Evolutionary conservation across 75 land plant species (phyloP), one percentile per base, ranked within the genome.

Genomic region (Pseudotsuga menziesii): DNA sequence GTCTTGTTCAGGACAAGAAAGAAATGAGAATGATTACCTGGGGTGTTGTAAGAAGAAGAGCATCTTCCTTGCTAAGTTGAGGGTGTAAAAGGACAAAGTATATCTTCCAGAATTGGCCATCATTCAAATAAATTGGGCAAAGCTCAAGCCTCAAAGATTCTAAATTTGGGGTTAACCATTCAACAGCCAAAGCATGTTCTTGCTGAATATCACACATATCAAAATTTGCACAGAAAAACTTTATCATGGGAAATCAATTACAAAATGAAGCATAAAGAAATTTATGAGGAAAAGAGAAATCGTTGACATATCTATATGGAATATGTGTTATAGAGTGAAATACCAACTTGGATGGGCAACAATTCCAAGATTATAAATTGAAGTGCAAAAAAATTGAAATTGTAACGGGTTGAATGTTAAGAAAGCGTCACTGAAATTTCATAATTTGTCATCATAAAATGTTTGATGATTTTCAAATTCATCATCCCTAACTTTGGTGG

Each of bases 31-130:
- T 57, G 62, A 80, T 52, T 78, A 90, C 98, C 88, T 90, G 94
- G 60, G 94, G 89, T 61, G 98, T 87, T 26, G 92, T 93, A 75
- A 96, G 80, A 63, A 85, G 82, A 41, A 87, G 88, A 27, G 97
- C 86, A 81, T 93, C 96, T 58, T 86, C 85, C 77, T 93, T 89
- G 76, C 88, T 87, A 44, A 95, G 90, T 17, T 96, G 89, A 35
- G 98, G 86, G 81, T 95, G 98, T 72, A 95, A 70, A 57, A 95
- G 89, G 41, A 95, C 97, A 80, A 95, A 95, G 79, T 95, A 95
- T 66, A 91, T 90, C 78, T 89, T 91, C 98, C 98, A 95, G 83
- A 95, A 95, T 81, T 91, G 95, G 16, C 88, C 89, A 69, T 88
- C 90, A 76, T 84, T 93, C 92, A 95, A 88, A 81, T 91, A 88